Conservation (phyloP, 495 filamentous ascomycete genomes). For the Aspergillus kassunensis region DNA sequence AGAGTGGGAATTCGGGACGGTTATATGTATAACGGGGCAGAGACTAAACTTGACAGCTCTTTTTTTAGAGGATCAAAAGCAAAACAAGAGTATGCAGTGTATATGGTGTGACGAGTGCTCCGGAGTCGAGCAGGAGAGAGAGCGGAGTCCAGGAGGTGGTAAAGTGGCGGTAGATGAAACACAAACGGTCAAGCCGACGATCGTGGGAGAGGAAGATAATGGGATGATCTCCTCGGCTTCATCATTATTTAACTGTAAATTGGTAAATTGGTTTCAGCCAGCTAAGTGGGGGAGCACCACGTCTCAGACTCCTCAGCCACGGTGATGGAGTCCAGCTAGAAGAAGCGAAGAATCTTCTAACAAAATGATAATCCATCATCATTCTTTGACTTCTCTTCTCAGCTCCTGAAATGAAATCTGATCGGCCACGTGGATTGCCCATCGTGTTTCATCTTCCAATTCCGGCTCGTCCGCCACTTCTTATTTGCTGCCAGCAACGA, state of each 20-base stretch:
- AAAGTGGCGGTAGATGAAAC: constrained; percentile 24
- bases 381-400: constrained; percentile 8
- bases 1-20: not conserved
- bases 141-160: constrained; percentile 9
- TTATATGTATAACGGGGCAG: not conserved
- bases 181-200: constrained; percentile 8
- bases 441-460: not conserved
- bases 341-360: constrained; percentile 22
- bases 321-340: constrained; percentile 12
- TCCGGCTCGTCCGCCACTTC: not conserved
- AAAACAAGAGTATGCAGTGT: not conserved
- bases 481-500: too few species aligned
- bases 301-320: constrained; percentile 16
- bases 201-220: constrained; percentile 3
- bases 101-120: constrained; percentile 1
- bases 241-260: not conserved
- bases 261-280: constrained; percentile 11
- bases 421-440: not conserved
- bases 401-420: too few species aligned
- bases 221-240: constrained; percentile 8
- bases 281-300: constrained; percentile 7
- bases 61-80: constrained; percentile 6
- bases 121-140: not conserved
- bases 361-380: too few species aligned
- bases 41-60: not conserved